A percentile compares a stretch with the other conserved stretches of the same genome.
phyloP scores from a whole-genome alignment of 2,329 filamentous ascomycete species.

The Xylaria sp. region DNA sequence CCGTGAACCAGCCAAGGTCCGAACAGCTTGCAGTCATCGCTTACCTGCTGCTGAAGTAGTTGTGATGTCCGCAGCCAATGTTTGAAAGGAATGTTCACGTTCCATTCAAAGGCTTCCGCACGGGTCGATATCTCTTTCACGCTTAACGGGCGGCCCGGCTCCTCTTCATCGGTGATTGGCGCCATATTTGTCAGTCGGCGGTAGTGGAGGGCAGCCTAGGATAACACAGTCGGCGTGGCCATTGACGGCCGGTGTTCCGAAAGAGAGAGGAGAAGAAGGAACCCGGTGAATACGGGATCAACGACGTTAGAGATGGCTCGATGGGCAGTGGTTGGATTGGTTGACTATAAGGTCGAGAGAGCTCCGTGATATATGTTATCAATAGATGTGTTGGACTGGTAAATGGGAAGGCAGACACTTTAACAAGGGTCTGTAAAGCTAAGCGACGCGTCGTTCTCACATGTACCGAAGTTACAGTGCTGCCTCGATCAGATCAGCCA shows the following conservation, averaged over 20 bases:
- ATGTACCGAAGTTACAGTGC: constrained; percentile 5
- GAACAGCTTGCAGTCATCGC: constrained; percentile 37
- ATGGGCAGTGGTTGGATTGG: background rate
- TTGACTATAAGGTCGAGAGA: constrained; percentile 9
- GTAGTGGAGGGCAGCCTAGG: constrained; percentile 9
- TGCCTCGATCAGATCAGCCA: constrained; percentile 8
- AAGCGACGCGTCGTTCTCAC: constrained; percentile 20
- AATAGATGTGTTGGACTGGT: constrained; percentile 2
- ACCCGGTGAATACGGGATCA: background rate
- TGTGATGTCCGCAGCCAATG: constrained; percentile 85
- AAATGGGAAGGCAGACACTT: constrained; percentile 3
- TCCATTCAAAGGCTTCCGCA: constrained; percentile 85
- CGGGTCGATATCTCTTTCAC: constrained; percentile 80
- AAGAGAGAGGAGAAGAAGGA: background rate
- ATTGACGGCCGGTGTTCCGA: background rate
- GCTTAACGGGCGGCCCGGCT: constrained; percentile 68
- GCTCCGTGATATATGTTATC: constrained; percentile 15
- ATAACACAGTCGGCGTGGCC: constrained; percentile 26
- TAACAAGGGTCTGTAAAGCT: background rate
- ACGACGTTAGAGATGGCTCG: background rate
- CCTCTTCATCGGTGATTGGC: constrained; percentile 15
- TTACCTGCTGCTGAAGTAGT: constrained; percentile 81
- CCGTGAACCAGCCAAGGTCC: background rate
- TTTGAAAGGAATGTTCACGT: constrained; percentile 77
- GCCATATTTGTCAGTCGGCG: constrained; percentile 25